Evolutionary conservation across 2,329 filamentous ascomycete genomes (phyloP), one percentile per base, ranked within the genome.

Genomic region (Colletotrichum musae): DNA sequence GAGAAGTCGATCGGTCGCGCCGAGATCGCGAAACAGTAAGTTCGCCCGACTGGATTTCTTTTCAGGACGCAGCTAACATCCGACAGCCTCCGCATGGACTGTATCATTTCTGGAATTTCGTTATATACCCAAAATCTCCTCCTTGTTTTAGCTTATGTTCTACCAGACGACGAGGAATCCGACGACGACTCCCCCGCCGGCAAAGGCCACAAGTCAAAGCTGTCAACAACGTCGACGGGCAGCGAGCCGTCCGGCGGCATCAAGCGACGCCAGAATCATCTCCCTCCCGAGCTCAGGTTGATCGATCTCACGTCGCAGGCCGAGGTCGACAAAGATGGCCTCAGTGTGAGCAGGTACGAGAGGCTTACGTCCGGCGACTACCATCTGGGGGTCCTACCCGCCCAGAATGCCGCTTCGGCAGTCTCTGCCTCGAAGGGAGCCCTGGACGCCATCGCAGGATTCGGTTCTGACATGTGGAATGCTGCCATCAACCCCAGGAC

Each of bases 31-130:
- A 97, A 97, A 81, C 95, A 95, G 93, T 97, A 79, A 87, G 93
- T 87, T 45, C n/a, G 12, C 2, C 10, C 5, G 4, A 6, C 1
- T 4, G 18, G 3, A 13, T 3, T 16, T 5, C 7, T 7, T 21
- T 18, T 6, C 10, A 6, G 24, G 39, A 21, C 13, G 43, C 39
- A 13, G 52, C 79, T 81, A 74, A 81, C 77, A 26, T 72, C 58
- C 28, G 28, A 18, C 73, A 95, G 92, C 81, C 89, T 98, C 81
- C 93, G 94, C 77, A 97, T 96, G 82, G 96, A 99, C 84, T 98
- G 96, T 85, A 94, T 97, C 80, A 94, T 99, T 85, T 97, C 96
- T 78, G 96, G 96, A 76, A 92, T 99, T 81, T 97, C 95, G 73
- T 87, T 99, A 81, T 98, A 98, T 90, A 97, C 94, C 78, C 94